These are phyloP conservation scores for Coniochaeta ligniaria DNA, from an alignment of 2,329 filamentous ascomycete genomes.

Conservation along the genomic window DNA sequence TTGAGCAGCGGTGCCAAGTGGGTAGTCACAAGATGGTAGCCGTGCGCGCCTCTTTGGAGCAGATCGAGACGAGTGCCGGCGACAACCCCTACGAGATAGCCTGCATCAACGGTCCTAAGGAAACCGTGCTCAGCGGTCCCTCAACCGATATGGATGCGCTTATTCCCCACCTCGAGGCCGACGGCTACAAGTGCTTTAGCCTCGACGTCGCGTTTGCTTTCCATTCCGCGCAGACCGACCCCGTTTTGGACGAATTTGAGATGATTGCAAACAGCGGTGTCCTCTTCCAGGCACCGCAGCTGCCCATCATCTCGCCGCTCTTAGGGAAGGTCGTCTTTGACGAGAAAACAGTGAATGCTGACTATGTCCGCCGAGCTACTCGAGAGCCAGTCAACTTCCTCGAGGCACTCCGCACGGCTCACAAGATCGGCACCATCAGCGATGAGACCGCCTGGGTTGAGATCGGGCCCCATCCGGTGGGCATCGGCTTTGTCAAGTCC, in stretches of 20 bases:
- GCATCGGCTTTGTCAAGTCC: constrained; percentile 51
- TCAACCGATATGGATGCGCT: constrained; percentile 34
- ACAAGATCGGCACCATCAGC: constrained; percentile 39
- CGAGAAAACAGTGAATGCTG: constrained; percentile 39
- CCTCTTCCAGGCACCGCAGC: constrained; percentile 34
- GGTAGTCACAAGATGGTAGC: constrained; percentile 27
- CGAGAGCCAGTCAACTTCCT: constrained; percentile 61
- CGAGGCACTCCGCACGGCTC: constrained; percentile 44
- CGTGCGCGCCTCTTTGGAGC: constrained; percentile 16
- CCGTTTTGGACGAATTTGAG: constrained; percentile 41
- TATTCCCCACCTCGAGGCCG: constrained; percentile 1
- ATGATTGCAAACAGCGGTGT: constrained; percentile 21
- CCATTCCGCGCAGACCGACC: constrained; percentile 27
- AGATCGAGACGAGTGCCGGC: constrained; percentile 16
- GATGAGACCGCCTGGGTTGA: constrained; percentile 58
- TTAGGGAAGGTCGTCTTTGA: constrained; percentile 43
- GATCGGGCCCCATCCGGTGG: constrained; percentile 61
- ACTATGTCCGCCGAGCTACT: constrained; percentile 54
- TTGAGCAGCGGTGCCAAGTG: constrained; percentile 44
- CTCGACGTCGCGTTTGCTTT: constrained; percentile 29
- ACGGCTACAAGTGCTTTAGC: constrained; percentile 21
- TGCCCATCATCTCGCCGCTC: constrained; percentile 51
- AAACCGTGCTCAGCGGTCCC: constrained; percentile 53
- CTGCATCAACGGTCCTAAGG: constrained; percentile 58
- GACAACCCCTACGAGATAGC: constrained; percentile 31